A percentile compares a stretch with the other conserved stretches of the same genome.
Evolutionary conservation across 176 grass and related monocot species (phyloP).

Genomic region (Juncus inflexus): DNA sequence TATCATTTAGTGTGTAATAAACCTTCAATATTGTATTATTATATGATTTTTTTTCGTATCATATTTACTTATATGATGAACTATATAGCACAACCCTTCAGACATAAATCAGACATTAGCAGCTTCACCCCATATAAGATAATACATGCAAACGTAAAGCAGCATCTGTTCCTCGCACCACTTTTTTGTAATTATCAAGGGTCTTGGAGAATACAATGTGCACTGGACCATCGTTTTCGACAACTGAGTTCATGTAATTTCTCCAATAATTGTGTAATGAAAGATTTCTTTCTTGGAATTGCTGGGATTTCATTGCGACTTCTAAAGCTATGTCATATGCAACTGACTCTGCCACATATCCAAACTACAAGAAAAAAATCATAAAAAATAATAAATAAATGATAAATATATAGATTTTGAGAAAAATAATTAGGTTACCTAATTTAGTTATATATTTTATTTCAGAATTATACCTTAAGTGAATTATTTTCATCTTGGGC

Average conservation of each 20-base stretch:
- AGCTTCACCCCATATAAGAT: slow-evolving; percentile 98
- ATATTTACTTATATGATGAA: slow-evolving; percentile 76
- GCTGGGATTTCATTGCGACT: slow-evolving; percentile 92
- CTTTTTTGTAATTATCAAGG: slow-evolving; percentile 94
- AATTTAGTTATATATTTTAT: too few relatives aligned
- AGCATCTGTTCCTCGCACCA: slow-evolving; percentile 93
- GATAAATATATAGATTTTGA: slow-evolving; percentile 2
- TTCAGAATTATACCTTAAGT: slow-evolving; percentile 52
- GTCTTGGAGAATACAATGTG: slow-evolving; percentile 64
- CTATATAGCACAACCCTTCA: slow-evolving; percentile 91
- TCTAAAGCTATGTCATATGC: slow-evolving; percentile 95
- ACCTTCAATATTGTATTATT: too few relatives aligned
- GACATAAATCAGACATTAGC: slow-evolving; percentile 84
- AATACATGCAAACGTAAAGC: slow-evolving; percentile 85
- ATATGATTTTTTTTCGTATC: too few relatives aligned
- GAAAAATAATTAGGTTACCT: background rate
- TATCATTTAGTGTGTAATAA: too few relatives aligned
- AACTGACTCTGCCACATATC: slow-evolving; percentile 93
- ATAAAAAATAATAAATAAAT: slow-evolving; percentile 24
- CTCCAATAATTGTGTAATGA: slow-evolving; percentile 81
- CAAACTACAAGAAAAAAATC: slow-evolving; percentile 53
- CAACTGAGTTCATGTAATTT: too few relatives aligned
- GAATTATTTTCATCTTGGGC: slow-evolving; percentile 70
- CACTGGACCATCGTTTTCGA: slow-evolving; percentile 40
- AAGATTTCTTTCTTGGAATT: slow-evolving; percentile 76